Evolutionary conservation across 257 asterid genomes (phyloP).

Genomic region (Jacaranda copaia): DNA sequence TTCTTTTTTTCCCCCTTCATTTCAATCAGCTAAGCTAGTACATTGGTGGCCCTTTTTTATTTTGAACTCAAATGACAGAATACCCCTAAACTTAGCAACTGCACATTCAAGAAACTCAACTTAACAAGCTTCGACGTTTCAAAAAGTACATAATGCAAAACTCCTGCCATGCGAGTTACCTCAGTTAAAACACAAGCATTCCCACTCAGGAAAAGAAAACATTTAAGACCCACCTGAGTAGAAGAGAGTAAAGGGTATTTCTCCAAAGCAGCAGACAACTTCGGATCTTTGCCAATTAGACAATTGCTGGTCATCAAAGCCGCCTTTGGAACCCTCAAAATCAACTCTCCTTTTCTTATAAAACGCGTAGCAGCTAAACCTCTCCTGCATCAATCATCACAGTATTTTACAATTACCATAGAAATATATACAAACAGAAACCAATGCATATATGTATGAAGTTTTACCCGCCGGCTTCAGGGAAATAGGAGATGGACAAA

Average conservation of each 20-base stretch:
- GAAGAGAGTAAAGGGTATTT: slow-evolving; percentile 61
- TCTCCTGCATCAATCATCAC: slow-evolving; percentile 58
- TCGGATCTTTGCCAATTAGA: slow-evolving; percentile 51
- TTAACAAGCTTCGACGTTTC: neutral
- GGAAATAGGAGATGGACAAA: slow-evolving; percentile 63
- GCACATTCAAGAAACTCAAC: neutral
- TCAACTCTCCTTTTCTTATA: slow-evolving; percentile 74
- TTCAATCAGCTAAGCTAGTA: neutral
- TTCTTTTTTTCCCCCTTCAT: too few relatives aligned
- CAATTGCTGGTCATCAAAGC: slow-evolving; percentile 72
- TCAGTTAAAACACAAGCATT: neutral
- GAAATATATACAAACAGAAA: neutral
- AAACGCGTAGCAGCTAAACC: slow-evolving; percentile 86
- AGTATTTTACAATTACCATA: neutral
- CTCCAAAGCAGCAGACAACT: slow-evolving; percentile 51
- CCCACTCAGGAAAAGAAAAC: neutral
- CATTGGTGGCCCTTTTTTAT: neutral
- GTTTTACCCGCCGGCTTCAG: slow-evolving; percentile 88
- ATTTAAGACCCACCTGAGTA: slow-evolving; percentile 58
- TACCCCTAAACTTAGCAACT: neutral
- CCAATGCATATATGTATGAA: neutral
- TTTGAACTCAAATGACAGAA: slow-evolving; percentile 20
- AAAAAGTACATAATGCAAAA: too few relatives aligned
- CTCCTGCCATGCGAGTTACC: too few relatives aligned
- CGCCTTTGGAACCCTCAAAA: slow-evolving; percentile 77